phyloP scores from a whole-genome alignment of 164 flowering plant genomes.

The Chimonanthus praecox region DNA sequence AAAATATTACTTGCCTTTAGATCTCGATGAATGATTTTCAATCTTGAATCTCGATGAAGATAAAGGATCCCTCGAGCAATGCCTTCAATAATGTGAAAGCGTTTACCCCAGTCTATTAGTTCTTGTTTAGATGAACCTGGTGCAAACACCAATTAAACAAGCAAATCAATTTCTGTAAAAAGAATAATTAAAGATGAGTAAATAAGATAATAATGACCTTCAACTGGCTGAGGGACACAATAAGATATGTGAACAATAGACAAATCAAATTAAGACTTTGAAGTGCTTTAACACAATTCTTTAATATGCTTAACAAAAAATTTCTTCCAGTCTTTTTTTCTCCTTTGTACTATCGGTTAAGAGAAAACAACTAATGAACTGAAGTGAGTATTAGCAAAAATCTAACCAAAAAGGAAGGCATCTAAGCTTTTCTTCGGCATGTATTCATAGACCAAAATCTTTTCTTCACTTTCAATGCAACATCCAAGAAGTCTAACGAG shows the following conservation, averaged over 20 bases:
- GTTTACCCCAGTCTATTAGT: constrained; percentile 25
- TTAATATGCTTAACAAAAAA: too few species aligned
- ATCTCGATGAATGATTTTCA: constrained; percentile 44
- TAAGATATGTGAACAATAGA: too few species aligned
- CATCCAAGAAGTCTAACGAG: constrained; percentile 66
- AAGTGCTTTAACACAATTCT: too few species aligned
- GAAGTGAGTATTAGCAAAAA: neutral
- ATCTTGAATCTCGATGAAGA: constrained; percentile 39
- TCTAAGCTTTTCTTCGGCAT: constrained; percentile 81
- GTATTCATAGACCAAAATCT: constrained; percentile 66
- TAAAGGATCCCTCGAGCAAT: constrained; percentile 38
- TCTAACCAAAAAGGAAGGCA: constrained; percentile 24
- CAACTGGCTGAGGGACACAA: too few species aligned
- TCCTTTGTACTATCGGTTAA: too few species aligned
- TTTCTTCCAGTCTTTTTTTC: too few species aligned
- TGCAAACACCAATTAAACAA: neutral
- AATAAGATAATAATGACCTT: neutral
- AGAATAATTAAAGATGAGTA: neutral
- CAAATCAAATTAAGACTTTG: too few species aligned
- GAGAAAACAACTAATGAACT: neutral
- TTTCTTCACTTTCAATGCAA: constrained; percentile 63
- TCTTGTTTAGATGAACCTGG: neutral
- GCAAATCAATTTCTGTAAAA: too few species aligned
- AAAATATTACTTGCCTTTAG: constrained; percentile 42
- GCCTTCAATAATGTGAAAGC: constrained; percentile 29